Conservation (phyloP, 805 yeast genomes). For the Wilhelminamyces savonicus region DNA sequence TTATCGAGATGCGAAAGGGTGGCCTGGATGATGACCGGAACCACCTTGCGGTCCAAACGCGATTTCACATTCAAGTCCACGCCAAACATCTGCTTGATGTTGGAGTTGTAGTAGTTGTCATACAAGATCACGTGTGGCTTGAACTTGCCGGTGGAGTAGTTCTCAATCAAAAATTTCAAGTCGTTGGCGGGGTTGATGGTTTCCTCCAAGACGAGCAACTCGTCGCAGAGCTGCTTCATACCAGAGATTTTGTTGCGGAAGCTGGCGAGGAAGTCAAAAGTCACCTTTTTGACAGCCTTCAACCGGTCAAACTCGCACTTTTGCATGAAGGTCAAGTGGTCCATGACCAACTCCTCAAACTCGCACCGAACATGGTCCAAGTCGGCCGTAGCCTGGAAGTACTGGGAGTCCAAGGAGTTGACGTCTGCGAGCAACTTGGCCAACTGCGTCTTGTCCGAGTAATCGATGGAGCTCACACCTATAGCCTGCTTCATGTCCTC, state of each 20-base stretch:
- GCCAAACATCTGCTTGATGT: slow-evolving; percentile 69
- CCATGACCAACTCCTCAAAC: slow-evolving; percentile 66
- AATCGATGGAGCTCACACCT: slow-evolving; percentile 36
- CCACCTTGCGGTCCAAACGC: slow-evolving; percentile 64
- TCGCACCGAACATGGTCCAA: slow-evolving; percentile 66
- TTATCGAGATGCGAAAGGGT: slow-evolving; percentile 62
- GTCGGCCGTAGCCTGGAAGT: slow-evolving; percentile 43
- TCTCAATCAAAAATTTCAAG: slow-evolving; percentile 57
- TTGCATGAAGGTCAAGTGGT: slow-evolving; percentile 72
- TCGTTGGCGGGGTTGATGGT: slow-evolving; percentile 67
- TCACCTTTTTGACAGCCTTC: slow-evolving; percentile 68
- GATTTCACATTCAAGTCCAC: slow-evolving; percentile 68
- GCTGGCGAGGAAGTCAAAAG: slow-evolving; percentile 64
- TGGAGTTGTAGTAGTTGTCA: slow-evolving; percentile 73
- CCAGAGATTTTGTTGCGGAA: slow-evolving; percentile 55
- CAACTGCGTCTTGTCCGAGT: slow-evolving; percentile 45
- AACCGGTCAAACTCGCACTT: slow-evolving; percentile 76
- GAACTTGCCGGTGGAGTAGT: slow-evolving; percentile 68
- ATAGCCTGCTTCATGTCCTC: slow-evolving; percentile 42
- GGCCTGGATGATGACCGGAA: slow-evolving; percentile 61
- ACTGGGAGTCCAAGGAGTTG: slow-evolving; percentile 45
- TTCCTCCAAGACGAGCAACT: slow-evolving; percentile 59
- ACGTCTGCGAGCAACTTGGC: slow-evolving; percentile 53
- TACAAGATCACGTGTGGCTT: slow-evolving; percentile 66
- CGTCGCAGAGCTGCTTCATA: slow-evolving; percentile 54